These are phyloP conservation scores for Pulveroboletus sp. DNA, from an alignment of 768 basidiomycete genomes.

Conservation along the genomic window DNA sequence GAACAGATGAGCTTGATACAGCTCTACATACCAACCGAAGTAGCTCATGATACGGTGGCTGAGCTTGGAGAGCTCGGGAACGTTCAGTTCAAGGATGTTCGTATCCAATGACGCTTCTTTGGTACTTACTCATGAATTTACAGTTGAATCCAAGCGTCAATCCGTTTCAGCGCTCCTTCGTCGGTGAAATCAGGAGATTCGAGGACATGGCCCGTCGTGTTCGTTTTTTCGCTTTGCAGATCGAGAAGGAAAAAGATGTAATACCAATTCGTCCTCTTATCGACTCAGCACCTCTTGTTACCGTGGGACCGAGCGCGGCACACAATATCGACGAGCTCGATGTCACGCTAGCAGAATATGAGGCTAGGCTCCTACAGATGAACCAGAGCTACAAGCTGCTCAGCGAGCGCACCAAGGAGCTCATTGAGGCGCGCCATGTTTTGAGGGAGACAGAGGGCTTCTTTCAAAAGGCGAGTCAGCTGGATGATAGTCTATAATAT, in stretches of 20 bases:
- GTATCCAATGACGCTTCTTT: conserved; percentile 24
- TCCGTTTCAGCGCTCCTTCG: conserved; percentile 97
- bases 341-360: conserved; percentile 80
- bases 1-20: conserved; percentile 98
- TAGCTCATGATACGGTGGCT: conserved; percentile 93
- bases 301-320: conserved; percentile 87
- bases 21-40: conserved; percentile 95
- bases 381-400: conserved; percentile 88
- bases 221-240: conserved; percentile 83
- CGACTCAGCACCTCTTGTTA: conserved; percentile 82
- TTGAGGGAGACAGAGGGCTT: conserved; percentile 93
- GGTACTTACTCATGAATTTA: conserved; percentile 2
- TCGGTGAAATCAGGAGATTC: conserved; percentile 89
- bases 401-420: conserved; percentile 78
- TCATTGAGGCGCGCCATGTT: conserved; percentile 92
- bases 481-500: background rate
- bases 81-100: conserved; percentile 95
- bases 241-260: conserved; percentile 78
- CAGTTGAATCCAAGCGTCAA: conserved; percentile 93
- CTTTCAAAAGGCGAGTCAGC: conserved; percentile 69
- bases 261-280: conserved; percentile 80
- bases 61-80: conserved; percentile 94
- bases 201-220: conserved; percentile 96
- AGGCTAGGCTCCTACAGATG: conserved; percentile 81
- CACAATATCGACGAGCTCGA: conserved; percentile 94